Conservation (phyloP, 2,329 filamentous ascomycete species). For the Ceratocystis destructans region DNA sequence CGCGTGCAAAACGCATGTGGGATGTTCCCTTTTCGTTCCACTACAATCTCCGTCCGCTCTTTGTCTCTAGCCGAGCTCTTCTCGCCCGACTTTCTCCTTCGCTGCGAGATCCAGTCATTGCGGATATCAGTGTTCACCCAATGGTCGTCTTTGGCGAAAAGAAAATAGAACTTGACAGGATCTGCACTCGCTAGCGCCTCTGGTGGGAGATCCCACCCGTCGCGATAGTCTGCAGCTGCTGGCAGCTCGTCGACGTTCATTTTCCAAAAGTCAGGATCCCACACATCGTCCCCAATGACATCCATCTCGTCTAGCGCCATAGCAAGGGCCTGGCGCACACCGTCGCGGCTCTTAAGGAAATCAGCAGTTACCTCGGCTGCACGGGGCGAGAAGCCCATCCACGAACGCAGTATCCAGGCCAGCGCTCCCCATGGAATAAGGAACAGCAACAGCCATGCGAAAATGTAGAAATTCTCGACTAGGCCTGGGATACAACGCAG, state of each 20-base stretch:
- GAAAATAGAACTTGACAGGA: constrained; percentile 40
- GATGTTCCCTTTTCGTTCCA: constrained; percentile 40
- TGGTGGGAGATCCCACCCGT: background rate
- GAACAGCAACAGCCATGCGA: constrained; percentile 31
- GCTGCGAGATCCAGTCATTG: constrained; percentile 38
- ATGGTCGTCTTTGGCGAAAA: constrained; percentile 46
- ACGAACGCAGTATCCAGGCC: constrained; percentile 30
- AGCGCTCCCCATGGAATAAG: constrained; percentile 31
- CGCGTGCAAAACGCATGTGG: constrained; percentile 47
- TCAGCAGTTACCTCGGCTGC: constrained; percentile 37
- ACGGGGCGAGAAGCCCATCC: constrained; percentile 36
- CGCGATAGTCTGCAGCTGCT: background rate
- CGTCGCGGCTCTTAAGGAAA: constrained; percentile 43
- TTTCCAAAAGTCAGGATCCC: constrained; percentile 47
- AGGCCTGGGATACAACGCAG: constrained; percentile 28
- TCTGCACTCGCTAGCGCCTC: constrained; percentile 21
- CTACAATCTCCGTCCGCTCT: constrained; percentile 34
- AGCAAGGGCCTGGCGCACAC: constrained; percentile 45
- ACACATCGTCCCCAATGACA: constrained; percentile 44
- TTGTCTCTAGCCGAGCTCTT: constrained; percentile 21
- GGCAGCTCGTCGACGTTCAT: constrained; percentile 17
- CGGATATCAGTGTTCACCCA: constrained; percentile 47
- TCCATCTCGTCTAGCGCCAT: constrained; percentile 47
- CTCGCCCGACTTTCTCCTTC: constrained; percentile 8
- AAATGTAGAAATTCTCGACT: constrained; percentile 29